Base-by-base conservation (phyloP, 106 monocot genomes). In the Cymbidium sinense region DNA sequence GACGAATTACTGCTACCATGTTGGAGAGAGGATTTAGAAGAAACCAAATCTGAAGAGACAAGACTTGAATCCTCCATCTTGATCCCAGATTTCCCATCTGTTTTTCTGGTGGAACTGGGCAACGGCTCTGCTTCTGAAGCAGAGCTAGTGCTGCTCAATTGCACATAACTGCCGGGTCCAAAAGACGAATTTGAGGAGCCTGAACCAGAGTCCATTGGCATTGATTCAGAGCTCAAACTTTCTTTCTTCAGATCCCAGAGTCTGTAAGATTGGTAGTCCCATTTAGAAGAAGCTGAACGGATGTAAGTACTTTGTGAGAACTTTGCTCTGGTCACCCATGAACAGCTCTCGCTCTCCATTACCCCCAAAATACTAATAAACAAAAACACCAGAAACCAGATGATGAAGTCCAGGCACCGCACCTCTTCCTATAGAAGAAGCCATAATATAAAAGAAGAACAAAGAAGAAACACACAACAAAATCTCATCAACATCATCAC, bases 241-340 rank as follows among this genome's bases (percentile, higher is more conserved):
- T 73, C 77, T 5, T 43, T 9, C 27, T 72, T 64, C 29, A 50
- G 34, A 7, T 43, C 64, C 4, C 29, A n/a, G 70, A 13, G 19
- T 62, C 23, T 73, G 72, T 34, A 12, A 37, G 78, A 61, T 55
- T 74, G 11, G 61, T 72, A 5, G 21, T 39, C 69, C 34, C 70
- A 71, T 33, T 74, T 73, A 5, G 79, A 65, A 34, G 79, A 77
- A 27, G 70, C 73, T 5, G 82, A 64, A 35, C 90, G 77, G 39
- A 64, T 70, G 35, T 43, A 80, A 18, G 83, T 62, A 1, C 82
- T 87, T 5, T 79, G 77, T 1, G 90, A 80, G 65, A 83, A 83
- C 54, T 81, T 90, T 3, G 82, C 33, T 51, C 90, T 79, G 30
- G 47, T 80, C 30, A 90, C 61, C 87, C 87, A 90, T 50, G 90